Conservation (phyloP, 2,329 filamentous ascomycete genomes). For the Sclerotinia sclerotiorum region DNA sequence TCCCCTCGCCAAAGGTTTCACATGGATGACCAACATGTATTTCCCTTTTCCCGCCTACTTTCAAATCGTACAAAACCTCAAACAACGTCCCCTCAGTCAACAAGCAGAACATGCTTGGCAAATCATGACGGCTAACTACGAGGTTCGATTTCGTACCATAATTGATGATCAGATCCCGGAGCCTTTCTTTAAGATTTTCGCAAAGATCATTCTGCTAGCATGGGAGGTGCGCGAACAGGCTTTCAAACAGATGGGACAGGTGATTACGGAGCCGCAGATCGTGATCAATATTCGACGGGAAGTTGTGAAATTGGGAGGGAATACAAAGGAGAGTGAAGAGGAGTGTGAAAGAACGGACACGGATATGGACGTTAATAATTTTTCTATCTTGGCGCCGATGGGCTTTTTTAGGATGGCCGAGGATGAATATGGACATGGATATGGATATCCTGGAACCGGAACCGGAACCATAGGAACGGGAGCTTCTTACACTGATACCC, state of each 20-base stretch:
- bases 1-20: conserved; percentile 36
- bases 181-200: conserved; percentile 32
- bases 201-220: conserved; percentile 33
- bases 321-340: background rate
- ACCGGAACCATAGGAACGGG: too few relatives aligned
- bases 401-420: conserved; percentile 25
- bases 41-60: conserved; percentile 41
- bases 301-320: conserved; percentile 23
- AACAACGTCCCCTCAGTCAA: conserved; percentile 31
- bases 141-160: conserved; percentile 31
- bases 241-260: conserved; percentile 27
- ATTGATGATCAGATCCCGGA: conserved; percentile 8
- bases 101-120: conserved; percentile 38
- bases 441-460: too few relatives aligned
- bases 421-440: conserved; percentile 21
- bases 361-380: conserved; percentile 17
- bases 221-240: conserved; percentile 35
- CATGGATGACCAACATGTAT: conserved; percentile 39
- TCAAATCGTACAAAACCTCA: conserved; percentile 40
- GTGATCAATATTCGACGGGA: conserved; percentile 32
- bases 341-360: conserved; percentile 2
- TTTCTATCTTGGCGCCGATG: conserved; percentile 27
- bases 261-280: conserved; percentile 30
- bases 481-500: background rate
- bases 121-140: conserved; percentile 34